These are phyloP conservation scores for Ascoidea tarda DNA, from an alignment of 805 yeast genomes.

Conservation along the genomic window DNA sequence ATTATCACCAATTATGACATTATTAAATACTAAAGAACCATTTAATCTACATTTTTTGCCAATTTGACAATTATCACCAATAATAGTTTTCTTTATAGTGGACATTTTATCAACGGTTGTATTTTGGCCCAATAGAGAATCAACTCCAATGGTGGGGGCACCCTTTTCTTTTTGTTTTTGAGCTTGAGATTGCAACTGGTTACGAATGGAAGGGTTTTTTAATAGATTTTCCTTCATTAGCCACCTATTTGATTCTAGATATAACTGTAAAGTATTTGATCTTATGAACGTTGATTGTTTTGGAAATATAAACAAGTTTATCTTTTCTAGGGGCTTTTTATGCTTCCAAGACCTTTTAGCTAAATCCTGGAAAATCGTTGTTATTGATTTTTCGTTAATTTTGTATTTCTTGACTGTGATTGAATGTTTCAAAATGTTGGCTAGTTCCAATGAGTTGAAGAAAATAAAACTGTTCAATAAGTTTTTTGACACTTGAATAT, in stretches of 20 bases:
- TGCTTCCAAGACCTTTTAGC: conserved; percentile 92
- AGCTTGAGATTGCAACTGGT: conserved; percentile 1
- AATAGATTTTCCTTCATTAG: conserved; percentile 33
- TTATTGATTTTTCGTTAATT: conserved; percentile 32
- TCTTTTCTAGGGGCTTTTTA: conserved; percentile 36
- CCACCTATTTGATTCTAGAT: conserved; percentile 79
- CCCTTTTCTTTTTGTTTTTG: conserved; percentile 29
- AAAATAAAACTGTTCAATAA: conserved; percentile 63
- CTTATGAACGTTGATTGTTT: conserved; percentile 58
- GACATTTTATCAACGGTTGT: conserved; percentile 71
- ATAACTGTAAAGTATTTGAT: conserved; percentile 65
- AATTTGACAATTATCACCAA: conserved; percentile 60
- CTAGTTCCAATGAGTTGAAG: conserved; percentile 41
- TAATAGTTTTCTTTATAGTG: conserved; percentile 72
- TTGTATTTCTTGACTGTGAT: conserved; percentile 19
- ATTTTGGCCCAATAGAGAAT: conserved; percentile 59
- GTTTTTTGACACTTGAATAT: conserved; percentile 60
- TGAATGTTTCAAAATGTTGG: conserved; percentile 29
- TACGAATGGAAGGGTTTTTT: conserved; percentile 1
- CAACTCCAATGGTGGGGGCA: conserved; percentile 75
- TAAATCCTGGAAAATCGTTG: conserved; percentile 67
- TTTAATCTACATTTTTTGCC: conserved; percentile 83
- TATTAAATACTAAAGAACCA: conserved; percentile 69
- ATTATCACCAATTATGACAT: conserved; percentile 67
- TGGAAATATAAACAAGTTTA: conserved; percentile 63